Evolutionary conservation across 495 filamentous ascomycete species (phyloP).

Genomic region (Penicillium steckii): DNA sequence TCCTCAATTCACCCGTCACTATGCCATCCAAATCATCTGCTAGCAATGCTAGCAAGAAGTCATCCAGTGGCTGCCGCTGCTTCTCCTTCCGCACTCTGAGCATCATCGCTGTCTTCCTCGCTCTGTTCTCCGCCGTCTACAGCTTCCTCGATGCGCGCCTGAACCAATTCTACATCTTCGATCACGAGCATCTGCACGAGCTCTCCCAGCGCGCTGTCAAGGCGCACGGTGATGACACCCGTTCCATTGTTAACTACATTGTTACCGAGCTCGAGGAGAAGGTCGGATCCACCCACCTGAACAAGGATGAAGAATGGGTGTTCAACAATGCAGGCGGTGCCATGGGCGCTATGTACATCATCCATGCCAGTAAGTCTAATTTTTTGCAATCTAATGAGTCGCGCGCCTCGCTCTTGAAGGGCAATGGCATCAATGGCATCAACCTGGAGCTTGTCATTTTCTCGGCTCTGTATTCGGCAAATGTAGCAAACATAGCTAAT

Average conservation of each 20-base stretch:
- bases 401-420: background rate
- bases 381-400: background rate
- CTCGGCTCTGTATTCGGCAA: background rate
- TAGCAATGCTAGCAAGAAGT: slow-evolving; percentile 18
- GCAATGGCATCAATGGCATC: background rate
- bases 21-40: slow-evolving; percentile 30
- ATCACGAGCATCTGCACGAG: slow-evolving; percentile 63
- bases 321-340: slow-evolving; percentile 75
- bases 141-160: slow-evolving; percentile 67
- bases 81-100: slow-evolving; percentile 43
- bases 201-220: slow-evolving; percentile 63
- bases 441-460: background rate
- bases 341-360: slow-evolving; percentile 88
- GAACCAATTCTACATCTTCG: slow-evolving; percentile 76
- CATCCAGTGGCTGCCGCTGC: slow-evolving; percentile 24
- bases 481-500: background rate
- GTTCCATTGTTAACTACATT: slow-evolving; percentile 65
- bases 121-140: slow-evolving; percentile 56
- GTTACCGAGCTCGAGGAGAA: slow-evolving; percentile 42
- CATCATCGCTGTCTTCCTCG: slow-evolving; percentile 59
- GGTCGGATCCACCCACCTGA: slow-evolving; percentile 38
- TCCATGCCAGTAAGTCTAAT: slow-evolving; percentile 67
- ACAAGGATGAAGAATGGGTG: slow-evolving; percentile 47
- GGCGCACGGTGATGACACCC: slow-evolving; percentile 70
- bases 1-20: slow-evolving; percentile 7